Evolutionary conservation across 2,329 filamentous ascomycete genomes (phyloP), one percentile per base, ranked within the genome.

Genomic region (Cladophialophora immunda): DNA sequence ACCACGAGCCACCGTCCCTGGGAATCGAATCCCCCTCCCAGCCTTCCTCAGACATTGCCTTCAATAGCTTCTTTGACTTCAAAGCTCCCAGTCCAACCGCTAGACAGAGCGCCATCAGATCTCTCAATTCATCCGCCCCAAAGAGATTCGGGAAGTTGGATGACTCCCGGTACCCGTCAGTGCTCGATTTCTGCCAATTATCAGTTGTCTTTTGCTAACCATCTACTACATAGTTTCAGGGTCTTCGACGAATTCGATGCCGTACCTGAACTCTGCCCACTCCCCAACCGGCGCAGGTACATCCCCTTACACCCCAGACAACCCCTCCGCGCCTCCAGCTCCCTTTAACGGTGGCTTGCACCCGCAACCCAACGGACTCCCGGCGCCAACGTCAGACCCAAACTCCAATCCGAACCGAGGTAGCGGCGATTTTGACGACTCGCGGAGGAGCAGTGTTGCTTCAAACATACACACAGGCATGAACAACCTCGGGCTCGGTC

Each of bases 91-190:
- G 71, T 71, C 56, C 71, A 73, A 22, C 66, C 67, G 11, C 60
- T 74, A 47, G 81, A 83, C 66, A 81, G 82, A 68, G 80, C 78
- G 0, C 79, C 79, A 9, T 78, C 77, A 22, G 77, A 81, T 61
- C 73, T 78, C 8, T 81, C 80, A 4, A 71, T 82, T 68, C 81
- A 79, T 62, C 81, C 80, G 15, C 78, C 81, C 66, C 82, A 84
- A 73, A 83, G 85, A 67, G 85, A 87, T 74, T 87, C 85, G 25
- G 85, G 86, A 67, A 86, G 84, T 74, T 87, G 85, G 85, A 86
- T 85, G 61, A 84, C 86, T 72, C 83, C 85, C 66, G 85, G 85
- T 76, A 85, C 85, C 74, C 83, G 85, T 86, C 78, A 75, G 81
- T 64, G 69, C 66, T 67, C 65, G 56, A 57, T 54, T 60, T 62